These are phyloP conservation scores for Podaxis sp. DNA, from an alignment of 768 basidiomycete species.

Conservation along the genomic window DNA sequence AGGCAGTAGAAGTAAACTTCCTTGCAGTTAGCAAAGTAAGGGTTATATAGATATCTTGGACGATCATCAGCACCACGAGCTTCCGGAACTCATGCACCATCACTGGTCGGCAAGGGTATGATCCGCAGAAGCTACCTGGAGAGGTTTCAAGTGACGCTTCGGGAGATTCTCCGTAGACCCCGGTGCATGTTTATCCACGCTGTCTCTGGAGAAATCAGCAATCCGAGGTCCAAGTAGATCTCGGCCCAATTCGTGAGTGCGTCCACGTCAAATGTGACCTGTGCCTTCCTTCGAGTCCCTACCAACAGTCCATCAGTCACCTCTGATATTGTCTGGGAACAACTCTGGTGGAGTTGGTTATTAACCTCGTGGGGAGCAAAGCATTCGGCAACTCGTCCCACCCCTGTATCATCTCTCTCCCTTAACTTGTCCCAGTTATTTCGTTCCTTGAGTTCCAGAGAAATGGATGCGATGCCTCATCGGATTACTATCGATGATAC, in stretches of 20 bases:
- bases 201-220: not conserved
- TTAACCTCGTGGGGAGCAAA: not conserved
- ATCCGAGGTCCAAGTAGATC: not conserved
- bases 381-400: not conserved
- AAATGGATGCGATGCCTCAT: not conserved
- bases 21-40: too few species aligned
- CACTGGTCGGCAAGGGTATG: too few species aligned
- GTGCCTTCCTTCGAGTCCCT: not conserved
- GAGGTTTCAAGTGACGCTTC: too few species aligned
- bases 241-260: not conserved
- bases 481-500: slow-evolving; percentile 17
- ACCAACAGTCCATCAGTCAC: not conserved
- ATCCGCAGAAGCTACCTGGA: too few species aligned
- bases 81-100: too few species aligned
- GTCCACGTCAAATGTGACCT: not conserved
- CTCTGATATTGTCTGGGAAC: not conserved
- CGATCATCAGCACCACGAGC: too few species aligned
- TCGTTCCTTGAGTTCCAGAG: not conserved
- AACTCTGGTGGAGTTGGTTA: not conserved
- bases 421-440: not conserved
- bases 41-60: too few species aligned
- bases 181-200: not conserved
- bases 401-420: not conserved
- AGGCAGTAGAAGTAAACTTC: too few species aligned
- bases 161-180: not conserved